A percentile compares a stretch with the other conserved stretches of the same genome.
Conservation (phyloP, 2,329 filamentous ascomycete species). For the Alternaria gaisen region DNA sequence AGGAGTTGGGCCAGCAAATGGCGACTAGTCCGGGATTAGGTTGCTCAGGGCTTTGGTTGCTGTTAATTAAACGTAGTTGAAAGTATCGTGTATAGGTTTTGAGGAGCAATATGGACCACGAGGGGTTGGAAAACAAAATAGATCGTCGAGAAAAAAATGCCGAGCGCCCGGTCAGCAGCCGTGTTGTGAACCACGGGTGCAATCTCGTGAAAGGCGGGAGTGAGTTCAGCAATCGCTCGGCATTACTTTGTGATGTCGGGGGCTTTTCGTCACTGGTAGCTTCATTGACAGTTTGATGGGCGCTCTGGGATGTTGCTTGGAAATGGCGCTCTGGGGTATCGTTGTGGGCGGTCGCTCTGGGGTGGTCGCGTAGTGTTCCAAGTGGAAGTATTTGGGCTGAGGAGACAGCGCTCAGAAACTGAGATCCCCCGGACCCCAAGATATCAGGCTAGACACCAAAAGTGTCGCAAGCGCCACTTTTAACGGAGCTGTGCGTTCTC, state of each 20-base stretch:
- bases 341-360: conserved; percentile 12
- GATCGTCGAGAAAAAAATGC: conserved; percentile 6
- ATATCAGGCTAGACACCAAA: conserved; percentile 4
- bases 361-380: conserved; percentile 4
- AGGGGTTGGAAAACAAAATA: conserved; percentile 8
- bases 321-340: conserved; percentile 9
- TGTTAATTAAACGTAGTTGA: not conserved
- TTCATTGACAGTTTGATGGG: conserved; percentile 4
- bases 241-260: conserved; percentile 11
- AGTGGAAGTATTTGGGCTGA: conserved; percentile 4
- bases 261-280: conserved; percentile 2
- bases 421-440: conserved; percentile 8
- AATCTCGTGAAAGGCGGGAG: not conserved
- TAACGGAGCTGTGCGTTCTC: conserved; percentile 4
- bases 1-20: not conserved
- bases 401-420: conserved; percentile 3
- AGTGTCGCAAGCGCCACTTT: conserved; percentile 12
- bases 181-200: conserved; percentile 5
- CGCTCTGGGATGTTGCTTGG: conserved; percentile 19
- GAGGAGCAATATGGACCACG: conserved; percentile 8
- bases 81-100: conserved; percentile 13
- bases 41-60: conserved; percentile 11
- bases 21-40: not conserved
- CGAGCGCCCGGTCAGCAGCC: conserved; percentile 9
- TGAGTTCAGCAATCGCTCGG: conserved; percentile 13